A percentile compares a stretch with the other conserved stretches of the same genome.
These are phyloP conservation scores for Colletotrichum higginsianum DNA, from an alignment of 2,329 filamentous ascomycete genomes.

Conservation along the genomic window DNA sequence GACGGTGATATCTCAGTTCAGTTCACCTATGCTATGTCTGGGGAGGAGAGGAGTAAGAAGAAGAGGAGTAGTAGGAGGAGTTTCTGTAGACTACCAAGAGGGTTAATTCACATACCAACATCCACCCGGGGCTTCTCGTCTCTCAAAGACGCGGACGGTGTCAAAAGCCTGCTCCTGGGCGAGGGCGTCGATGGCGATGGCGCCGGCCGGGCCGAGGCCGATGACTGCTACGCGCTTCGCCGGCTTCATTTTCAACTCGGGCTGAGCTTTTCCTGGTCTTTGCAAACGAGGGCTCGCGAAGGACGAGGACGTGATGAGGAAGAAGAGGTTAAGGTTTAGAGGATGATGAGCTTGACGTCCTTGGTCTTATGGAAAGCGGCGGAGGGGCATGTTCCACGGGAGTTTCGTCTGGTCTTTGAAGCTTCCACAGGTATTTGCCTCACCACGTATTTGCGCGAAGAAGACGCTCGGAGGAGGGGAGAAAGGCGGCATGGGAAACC, in stretches of 20 bases:
- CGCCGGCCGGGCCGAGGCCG: conserved; percentile 72
- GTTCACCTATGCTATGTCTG: background rate
- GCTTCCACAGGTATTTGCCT: background rate
- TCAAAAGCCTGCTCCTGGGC: conserved; percentile 72
- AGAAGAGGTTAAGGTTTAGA: background rate
- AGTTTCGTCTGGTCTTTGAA: background rate
- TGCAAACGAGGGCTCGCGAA: too few relatives aligned
- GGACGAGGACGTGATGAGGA: background rate
- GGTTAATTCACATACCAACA: conserved; percentile 65
- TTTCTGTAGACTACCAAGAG: background rate
- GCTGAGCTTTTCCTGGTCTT: background rate
- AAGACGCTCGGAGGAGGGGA: background rate
- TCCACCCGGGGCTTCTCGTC: conserved; percentile 72
- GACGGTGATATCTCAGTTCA: too few relatives aligned
- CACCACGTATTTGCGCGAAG: background rate
- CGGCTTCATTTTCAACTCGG: conserved; percentile 12
- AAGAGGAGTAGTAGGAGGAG: background rate
- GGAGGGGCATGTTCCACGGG: background rate
- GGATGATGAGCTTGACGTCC: background rate
- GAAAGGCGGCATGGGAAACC: too few relatives aligned
- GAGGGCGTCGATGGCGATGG: conserved; percentile 73
- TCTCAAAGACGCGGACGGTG: conserved; percentile 72
- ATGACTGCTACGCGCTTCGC: conserved; percentile 68
- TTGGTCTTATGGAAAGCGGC: background rate
- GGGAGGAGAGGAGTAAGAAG: background rate